These are phyloP conservation scores for Aspergillus brunneoviolaceus DNA, from an alignment of 2,329 filamentous ascomycete species.

Conservation along the genomic window DNA sequence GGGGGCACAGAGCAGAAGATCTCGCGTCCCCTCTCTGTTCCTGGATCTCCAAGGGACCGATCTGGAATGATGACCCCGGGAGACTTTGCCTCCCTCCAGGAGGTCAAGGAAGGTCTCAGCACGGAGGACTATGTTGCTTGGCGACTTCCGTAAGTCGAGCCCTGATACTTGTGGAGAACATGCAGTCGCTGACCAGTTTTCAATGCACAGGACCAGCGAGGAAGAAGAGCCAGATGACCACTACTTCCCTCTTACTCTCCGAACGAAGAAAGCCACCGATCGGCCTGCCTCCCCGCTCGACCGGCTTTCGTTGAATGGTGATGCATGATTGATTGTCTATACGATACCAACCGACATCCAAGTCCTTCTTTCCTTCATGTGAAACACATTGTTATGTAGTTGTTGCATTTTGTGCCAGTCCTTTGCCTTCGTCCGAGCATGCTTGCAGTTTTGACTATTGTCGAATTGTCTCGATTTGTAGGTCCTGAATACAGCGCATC, in stretches of 20 bases:
- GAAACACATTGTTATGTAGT: background rate
- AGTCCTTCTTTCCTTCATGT: background rate
- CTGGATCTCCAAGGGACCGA: conserved; percentile 85
- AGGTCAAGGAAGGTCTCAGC: conserved; percentile 85
- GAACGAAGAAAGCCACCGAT: conserved; percentile 46
- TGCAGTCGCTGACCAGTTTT: conserved; percentile 22
- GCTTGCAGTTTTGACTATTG: background rate
- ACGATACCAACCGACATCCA: background rate
- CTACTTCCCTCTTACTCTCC: conserved; percentile 67
- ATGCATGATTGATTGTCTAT: conserved; percentile 7
- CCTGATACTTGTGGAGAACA: background rate
- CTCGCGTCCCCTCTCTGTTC: conserved; percentile 87
- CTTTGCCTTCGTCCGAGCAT: background rate
- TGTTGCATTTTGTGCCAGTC: background rate
- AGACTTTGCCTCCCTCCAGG: conserved; percentile 94
- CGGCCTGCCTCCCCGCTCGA: conserved; percentile 40
- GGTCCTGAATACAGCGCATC: background rate
- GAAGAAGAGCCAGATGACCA: conserved; percentile 88
- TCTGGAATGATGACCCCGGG: conserved; percentile 99
- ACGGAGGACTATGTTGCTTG: conserved; percentile 98
- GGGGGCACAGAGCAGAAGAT: conserved; percentile 93
- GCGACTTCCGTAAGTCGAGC: conserved; percentile 84
- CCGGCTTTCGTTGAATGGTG: conserved; percentile 34
- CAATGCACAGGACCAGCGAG: conserved; percentile 58
- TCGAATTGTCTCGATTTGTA: background rate